These are phyloP conservation scores for Penicillium waksmanii DNA, from an alignment of 495 filamentous ascomycete genomes.

Conservation along the genomic window DNA sequence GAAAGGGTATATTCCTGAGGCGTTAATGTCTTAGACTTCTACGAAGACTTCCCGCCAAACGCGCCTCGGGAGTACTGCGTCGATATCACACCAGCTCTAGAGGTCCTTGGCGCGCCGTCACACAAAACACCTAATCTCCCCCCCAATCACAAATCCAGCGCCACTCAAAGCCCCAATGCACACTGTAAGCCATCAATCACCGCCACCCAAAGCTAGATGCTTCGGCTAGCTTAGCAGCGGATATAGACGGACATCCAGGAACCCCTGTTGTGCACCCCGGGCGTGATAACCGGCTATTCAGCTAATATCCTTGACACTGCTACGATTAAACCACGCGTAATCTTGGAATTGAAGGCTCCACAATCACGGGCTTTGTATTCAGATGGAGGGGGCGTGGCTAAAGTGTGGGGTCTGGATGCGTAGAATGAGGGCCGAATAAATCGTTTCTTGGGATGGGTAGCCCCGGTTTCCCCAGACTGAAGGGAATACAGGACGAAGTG, in stretches of 20 bases:
- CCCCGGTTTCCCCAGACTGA: not conserved
- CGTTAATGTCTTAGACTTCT: not conserved
- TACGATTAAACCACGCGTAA: not conserved
- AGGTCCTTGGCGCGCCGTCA: not conserved
- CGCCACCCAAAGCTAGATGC: not conserved
- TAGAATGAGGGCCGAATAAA: too few relatives aligned
- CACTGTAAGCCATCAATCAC: not conserved
- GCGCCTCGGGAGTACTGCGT: not conserved
- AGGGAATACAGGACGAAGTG: not conserved
- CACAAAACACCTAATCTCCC: not conserved
- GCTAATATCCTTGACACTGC: not conserved
- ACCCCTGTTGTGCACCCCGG: not conserved
- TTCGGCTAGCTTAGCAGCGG: constrained; percentile 17
- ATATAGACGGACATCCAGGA: constrained; percentile 6
- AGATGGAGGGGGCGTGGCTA: not conserved
- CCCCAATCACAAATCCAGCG: constrained; percentile 5
- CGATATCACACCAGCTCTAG: not conserved
- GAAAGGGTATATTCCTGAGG: not conserved
- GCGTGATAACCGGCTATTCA: constrained; percentile 4
- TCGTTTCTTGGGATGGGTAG: too few relatives aligned
- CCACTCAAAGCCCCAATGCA: constrained; percentile 3
- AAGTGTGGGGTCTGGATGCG: not conserved
- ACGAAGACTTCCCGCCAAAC: not conserved
- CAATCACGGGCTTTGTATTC: not conserved
- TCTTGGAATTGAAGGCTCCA: not conserved